These are phyloP conservation scores for Phytophthora sojae DNA, from an alignment of 352 stramenopile genomes.

Conservation along the genomic window DNA sequence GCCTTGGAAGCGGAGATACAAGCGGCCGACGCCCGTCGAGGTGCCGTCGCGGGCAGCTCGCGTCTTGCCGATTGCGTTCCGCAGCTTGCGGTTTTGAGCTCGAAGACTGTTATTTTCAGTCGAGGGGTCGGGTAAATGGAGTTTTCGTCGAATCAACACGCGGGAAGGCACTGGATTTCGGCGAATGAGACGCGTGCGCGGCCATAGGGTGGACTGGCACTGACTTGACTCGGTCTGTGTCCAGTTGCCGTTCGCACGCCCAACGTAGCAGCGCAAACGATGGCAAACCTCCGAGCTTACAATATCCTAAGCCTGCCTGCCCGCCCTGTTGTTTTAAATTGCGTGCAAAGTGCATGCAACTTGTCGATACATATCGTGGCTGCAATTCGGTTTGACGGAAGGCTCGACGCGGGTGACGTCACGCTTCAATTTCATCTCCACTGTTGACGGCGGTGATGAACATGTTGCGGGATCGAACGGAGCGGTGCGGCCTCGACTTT, in stretches of 20 bases:
- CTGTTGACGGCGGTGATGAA: constrained; percentile 14
- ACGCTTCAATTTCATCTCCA: not conserved
- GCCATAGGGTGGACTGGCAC: constrained; percentile 34
- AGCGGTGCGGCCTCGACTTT: constrained; percentile 12
- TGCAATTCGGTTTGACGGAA: not conserved
- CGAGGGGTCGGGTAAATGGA: constrained; percentile 12
- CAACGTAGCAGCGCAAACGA: not conserved
- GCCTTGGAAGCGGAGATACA: constrained; percentile 10
- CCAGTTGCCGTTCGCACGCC: constrained; percentile 9
- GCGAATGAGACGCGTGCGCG: constrained; percentile 16
- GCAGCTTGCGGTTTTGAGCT: constrained; percentile 19
- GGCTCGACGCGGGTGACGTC: not conserved
- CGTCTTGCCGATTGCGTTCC: constrained; percentile 15
- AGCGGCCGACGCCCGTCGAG: constrained; percentile 30
- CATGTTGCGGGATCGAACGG: constrained; percentile 21
- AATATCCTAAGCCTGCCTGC: not conserved
- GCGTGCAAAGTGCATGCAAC: not conserved
- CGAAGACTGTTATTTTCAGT: constrained; percentile 30
- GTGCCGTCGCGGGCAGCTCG: constrained; percentile 6
- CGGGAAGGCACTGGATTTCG: not conserved
- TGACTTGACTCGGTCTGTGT: constrained; percentile 29
- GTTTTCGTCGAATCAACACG: constrained; percentile 23
- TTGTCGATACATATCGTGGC: not conserved
- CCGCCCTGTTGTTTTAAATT: not conserved
- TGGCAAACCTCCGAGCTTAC: no score